Percentiles rank a stretch among this genome's conserved stretches.
phyloP scores from a whole-genome alignment of 2,329 filamentous ascomycete species.

The Fusarium sp. region DNA sequence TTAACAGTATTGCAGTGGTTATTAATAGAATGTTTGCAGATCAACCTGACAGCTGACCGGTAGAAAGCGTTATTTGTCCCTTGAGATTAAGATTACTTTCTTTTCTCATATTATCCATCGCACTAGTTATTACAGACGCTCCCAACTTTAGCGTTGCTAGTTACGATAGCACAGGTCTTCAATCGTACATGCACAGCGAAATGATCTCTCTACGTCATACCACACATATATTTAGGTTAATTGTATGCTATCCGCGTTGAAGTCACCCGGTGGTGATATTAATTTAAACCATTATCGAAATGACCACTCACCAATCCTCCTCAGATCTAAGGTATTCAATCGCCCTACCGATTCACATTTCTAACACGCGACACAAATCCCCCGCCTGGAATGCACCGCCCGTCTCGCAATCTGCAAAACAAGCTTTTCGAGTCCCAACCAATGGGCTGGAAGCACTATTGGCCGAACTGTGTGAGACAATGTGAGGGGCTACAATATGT shows the following conservation, averaged over 20 bases:
- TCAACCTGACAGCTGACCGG: not conserved
- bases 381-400: slow-evolving; percentile 3
- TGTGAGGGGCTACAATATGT: slow-evolving; percentile 2
- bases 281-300: not conserved
- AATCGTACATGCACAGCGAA: no score
- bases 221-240: no score
- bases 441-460: not conserved
- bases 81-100: no score
- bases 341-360: not conserved
- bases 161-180: no score
- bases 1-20: not conserved
- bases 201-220: no score
- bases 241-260: no score
- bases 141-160: no score
- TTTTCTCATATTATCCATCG: no score
- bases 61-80: no score
- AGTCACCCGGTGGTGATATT: not conserved
- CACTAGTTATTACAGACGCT: no score
- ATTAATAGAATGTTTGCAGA: not conserved
- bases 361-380: not conserved
- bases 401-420: not conserved
- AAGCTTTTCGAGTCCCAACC: slow-evolving; percentile 1
- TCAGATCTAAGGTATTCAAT: not conserved
- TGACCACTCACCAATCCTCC: not conserved
- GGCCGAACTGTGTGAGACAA: slow-evolving; percentile 3